A percentile compares a stretch with the other conserved stretches of the same genome.
phyloP scores from a whole-genome alignment of 148 eudicot genomes.

The Dysphania ambrosioides region DNA sequence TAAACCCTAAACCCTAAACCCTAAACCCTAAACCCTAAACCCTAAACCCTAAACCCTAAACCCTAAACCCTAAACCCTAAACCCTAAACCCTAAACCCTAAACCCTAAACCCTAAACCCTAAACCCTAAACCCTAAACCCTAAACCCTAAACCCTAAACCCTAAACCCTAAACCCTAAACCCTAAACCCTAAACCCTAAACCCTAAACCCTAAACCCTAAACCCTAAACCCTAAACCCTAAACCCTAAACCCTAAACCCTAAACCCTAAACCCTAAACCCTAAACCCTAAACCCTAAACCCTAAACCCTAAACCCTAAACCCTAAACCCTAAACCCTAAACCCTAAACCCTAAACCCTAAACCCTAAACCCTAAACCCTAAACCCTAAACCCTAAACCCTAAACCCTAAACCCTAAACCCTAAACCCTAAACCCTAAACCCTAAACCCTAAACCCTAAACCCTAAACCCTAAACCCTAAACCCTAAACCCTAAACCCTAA shows the following conservation, averaged over 20 bases:
- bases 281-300: constrained; percentile 22
- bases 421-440: constrained; percentile 9
- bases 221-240: constrained; percentile 3
- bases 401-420: constrained; percentile 9
- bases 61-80: constrained; percentile 1
- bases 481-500: constrained; percentile 11
- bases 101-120: neutral
- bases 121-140: constrained; percentile 1
- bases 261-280: constrained; percentile 20
- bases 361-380: constrained; percentile 7
- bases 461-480: constrained; percentile 15
- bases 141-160: constrained; percentile 1
- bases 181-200: constrained; percentile 1
- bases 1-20: neutral
- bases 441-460: constrained; percentile 14
- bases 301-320: constrained; percentile 9
- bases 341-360: constrained; percentile 20
- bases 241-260: constrained; percentile 18
- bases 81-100: constrained; percentile 1
- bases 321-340: constrained; percentile 14
- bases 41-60: constrained; percentile 1
- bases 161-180: constrained; percentile 1
- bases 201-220: constrained; percentile 9
- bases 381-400: constrained; percentile 15
- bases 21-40: neutral